These are phyloP conservation scores for Castanopsis chinensis DNA, from an alignment of 306 rosid genomes.

Conservation along the genomic window DNA sequence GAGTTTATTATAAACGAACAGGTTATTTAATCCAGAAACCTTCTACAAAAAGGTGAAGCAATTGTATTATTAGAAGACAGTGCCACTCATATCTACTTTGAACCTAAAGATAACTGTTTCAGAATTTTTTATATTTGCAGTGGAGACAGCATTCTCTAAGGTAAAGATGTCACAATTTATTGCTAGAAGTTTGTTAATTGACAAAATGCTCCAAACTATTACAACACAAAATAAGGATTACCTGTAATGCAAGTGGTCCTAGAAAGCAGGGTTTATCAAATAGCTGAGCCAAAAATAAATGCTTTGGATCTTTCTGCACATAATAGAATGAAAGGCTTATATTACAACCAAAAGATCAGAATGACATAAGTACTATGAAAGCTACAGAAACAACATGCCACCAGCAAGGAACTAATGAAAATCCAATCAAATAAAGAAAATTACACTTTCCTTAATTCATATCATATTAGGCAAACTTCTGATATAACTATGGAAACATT, in stretches of 20 bases:
- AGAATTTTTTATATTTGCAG: not conserved
- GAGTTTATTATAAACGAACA: no score
- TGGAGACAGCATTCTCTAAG: not conserved
- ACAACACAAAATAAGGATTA: constrained; percentile 22
- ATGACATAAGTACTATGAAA: not conserved
- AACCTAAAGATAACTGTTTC: not conserved
- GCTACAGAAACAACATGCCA: not conserved
- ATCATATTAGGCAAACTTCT: not conserved
- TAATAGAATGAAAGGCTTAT: not conserved
- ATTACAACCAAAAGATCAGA: constrained; percentile 6
- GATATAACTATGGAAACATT: not conserved
- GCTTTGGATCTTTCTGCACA: constrained; percentile 61
- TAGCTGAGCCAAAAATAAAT: constrained; percentile 75
- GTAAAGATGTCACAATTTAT: not conserved
- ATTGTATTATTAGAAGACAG: not conserved
- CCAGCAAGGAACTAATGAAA: not conserved
- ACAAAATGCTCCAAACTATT: not conserved
- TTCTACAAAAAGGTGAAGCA: no score
- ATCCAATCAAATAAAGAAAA: not conserved
- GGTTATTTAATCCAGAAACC: no score
- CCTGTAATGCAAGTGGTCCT: constrained; percentile 83
- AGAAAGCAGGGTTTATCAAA: constrained; percentile 91
- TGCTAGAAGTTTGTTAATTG: not conserved
- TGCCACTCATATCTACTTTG: not conserved
- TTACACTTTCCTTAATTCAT: not conserved